A percentile compares a stretch with the other conserved stretches of the same genome.
Conservation (phyloP, 2,329 filamentous ascomycete genomes). For the Mycosphaerella arachidis region DNA sequence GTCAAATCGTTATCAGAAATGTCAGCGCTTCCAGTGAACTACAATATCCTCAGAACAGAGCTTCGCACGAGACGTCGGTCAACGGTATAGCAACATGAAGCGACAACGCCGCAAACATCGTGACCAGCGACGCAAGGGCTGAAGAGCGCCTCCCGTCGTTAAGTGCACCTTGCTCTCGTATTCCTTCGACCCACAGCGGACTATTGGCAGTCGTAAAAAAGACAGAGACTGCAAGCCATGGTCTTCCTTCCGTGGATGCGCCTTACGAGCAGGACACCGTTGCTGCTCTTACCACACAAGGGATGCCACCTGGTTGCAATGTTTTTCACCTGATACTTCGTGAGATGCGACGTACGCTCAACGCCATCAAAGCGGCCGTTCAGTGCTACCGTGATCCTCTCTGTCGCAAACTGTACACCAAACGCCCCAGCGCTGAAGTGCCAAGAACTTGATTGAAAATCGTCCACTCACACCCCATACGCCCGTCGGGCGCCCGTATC, state of each 20-base stretch:
- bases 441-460: neutral
- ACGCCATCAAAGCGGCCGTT: neutral
- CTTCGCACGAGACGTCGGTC: neutral
- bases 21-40: neutral
- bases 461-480: neutral
- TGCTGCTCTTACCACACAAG: neutral
- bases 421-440: conserved; percentile 1
- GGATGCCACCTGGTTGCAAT: neutral
- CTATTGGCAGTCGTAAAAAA: neutral
- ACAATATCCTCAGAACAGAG: neutral
- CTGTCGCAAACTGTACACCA: neutral
- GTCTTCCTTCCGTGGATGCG: neutral
- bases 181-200: neutral
- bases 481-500: conserved; percentile 32
- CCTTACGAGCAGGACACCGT: neutral
- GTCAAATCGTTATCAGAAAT: neutral
- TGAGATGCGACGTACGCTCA: neutral
- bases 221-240: neutral
- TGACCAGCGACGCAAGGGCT: neutral
- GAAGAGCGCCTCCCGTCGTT: neutral
- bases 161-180: neutral
- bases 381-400: neutral
- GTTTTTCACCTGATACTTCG: neutral
- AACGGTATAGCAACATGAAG: neutral
- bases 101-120: conserved; percentile 1